phyloP scores from a whole-genome alignment of 768 basidiomycete genomes.

The Grammothele lineata region DNA sequence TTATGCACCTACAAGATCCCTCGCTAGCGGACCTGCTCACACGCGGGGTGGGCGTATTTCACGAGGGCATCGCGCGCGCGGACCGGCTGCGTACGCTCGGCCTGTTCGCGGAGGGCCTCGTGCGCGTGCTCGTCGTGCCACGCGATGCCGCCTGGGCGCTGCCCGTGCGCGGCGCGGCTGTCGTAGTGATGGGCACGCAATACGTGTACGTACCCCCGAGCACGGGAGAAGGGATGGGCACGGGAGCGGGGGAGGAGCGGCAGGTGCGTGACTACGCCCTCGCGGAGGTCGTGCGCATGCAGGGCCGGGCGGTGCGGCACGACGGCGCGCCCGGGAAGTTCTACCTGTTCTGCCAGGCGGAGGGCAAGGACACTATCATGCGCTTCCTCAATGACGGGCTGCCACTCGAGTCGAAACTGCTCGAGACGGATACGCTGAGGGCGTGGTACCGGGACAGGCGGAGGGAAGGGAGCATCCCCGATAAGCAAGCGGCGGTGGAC shows the following conservation, averaged over 20 bases:
- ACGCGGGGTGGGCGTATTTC: constrained; percentile 86
- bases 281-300: constrained; percentile 87
- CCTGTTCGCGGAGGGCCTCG: constrained; percentile 73
- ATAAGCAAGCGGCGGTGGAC: constrained; percentile 71
- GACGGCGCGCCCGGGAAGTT: constrained; percentile 56
- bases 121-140: constrained; percentile 79
- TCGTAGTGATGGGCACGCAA: constrained; percentile 92
- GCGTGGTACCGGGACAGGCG: constrained; percentile 44
- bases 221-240: too few species aligned
- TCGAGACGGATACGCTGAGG: constrained; percentile 44
- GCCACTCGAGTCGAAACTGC: constrained; percentile 80
- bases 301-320: constrained; percentile 71
- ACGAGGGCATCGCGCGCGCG: constrained; percentile 59
- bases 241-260: constrained; percentile 37
- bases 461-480: constrained; percentile 34
- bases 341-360: constrained; percentile 85
- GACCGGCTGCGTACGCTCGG: constrained; percentile 76
- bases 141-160: constrained; percentile 85
- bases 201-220: constrained; percentile 52
- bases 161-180: constrained; percentile 77
- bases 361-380: constrained; percentile 74
- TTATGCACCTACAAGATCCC: constrained; percentile 58
- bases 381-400: constrained; percentile 87
- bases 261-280: constrained; percentile 78
- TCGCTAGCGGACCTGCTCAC: constrained; percentile 64